These are phyloP conservation scores for Huntiella moniliformis DNA, from an alignment of 2,329 filamentous ascomycete species.

Conservation along the genomic window DNA sequence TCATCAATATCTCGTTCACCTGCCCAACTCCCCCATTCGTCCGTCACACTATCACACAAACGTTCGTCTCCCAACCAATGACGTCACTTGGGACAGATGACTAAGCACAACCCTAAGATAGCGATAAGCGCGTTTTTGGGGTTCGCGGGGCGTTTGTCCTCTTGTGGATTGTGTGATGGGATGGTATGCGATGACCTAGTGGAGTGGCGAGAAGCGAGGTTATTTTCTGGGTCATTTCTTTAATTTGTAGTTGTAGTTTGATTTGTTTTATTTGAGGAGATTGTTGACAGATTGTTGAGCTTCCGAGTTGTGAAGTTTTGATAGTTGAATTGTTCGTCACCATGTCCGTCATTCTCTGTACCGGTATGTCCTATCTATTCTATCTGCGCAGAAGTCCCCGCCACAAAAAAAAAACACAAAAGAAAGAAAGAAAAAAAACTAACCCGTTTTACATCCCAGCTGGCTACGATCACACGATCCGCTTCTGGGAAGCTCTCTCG, in stretches of 20 bases:
- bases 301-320: not conserved
- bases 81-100: not conserved
- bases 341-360: slow-evolving; percentile 46
- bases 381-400: not conserved
- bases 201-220: not conserved
- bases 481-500: slow-evolving; percentile 96
- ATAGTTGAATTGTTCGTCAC: not conserved
- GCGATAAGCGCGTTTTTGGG: not conserved
- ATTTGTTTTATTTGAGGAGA: not conserved
- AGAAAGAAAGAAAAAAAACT: not conserved
- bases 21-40: too few relatives aligned
- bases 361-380: slow-evolving; percentile 25
- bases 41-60: too few relatives aligned
- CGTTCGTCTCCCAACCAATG: too few relatives aligned
- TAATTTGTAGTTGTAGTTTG: not conserved
- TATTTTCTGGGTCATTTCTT: not conserved
- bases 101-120: not conserved
- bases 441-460: slow-evolving; percentile 20
- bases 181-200: not conserved
- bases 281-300: not conserved
- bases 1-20: too few relatives aligned
- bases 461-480: slow-evolving; percentile 35
- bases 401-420: not conserved
- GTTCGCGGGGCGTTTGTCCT: not conserved
- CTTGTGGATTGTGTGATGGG: not conserved